Evolutionary conservation across 139 green algal genomes (phyloP).

Genomic region (Haematococcus sp.): DNA sequence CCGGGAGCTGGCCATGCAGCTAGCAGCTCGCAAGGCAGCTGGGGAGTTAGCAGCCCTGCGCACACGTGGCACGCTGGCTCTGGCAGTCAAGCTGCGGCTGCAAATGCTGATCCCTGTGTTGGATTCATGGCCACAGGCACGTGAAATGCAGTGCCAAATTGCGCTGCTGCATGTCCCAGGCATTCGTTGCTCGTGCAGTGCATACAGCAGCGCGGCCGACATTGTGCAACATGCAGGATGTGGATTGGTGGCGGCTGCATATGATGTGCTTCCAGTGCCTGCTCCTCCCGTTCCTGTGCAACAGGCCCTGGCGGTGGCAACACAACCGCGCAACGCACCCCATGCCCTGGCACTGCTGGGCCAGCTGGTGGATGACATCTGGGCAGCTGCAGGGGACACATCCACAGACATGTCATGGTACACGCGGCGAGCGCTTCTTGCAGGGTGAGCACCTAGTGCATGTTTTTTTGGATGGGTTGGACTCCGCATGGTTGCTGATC

Average conservation of each 20-base stretch:
- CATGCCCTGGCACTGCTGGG: conserved; percentile 39
- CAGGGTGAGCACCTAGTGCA: conserved; percentile 3
- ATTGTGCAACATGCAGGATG: background rate
- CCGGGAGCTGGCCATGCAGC: background rate
- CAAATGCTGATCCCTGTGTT: conserved; percentile 52
- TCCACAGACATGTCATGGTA: conserved; percentile 72
- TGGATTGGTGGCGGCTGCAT: background rate
- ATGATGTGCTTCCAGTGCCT: too few relatives aligned
- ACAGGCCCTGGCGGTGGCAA: conserved; percentile 58
- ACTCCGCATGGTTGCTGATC: background rate
- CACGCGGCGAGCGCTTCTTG: conserved; percentile 59
- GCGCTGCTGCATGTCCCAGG: background rate
- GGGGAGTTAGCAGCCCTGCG: conserved; percentile 20
- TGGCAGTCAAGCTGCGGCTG: conserved; percentile 51
- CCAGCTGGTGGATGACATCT: conserved; percentile 44
- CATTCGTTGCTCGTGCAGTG: background rate
- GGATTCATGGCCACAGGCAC: conserved; percentile 34
- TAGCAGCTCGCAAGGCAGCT: background rate
- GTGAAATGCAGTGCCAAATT: too few relatives aligned
- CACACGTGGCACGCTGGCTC: conserved; percentile 32
- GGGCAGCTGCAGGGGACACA: conserved; percentile 39
- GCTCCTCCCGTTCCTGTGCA: background rate
- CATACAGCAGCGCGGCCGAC: background rate
- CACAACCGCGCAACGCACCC: conserved; percentile 39
- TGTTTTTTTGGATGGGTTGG: background rate